These are phyloP conservation scores for Populus alba DNA, from an alignment of 345 rosid genomes.

Conservation along the genomic window DNA sequence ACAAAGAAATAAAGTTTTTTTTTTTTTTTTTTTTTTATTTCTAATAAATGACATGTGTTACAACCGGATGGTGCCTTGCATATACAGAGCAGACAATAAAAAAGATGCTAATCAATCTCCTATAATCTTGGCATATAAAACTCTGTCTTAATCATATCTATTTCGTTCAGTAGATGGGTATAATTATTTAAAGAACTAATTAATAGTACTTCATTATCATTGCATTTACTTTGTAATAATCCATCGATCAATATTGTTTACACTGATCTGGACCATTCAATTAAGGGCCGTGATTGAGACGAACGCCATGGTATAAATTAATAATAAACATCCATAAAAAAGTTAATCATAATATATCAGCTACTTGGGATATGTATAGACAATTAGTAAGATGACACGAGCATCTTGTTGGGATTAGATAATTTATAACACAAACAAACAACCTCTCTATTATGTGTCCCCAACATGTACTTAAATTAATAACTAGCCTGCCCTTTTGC, in stretches of 20 bases:
- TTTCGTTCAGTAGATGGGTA: too few species aligned
- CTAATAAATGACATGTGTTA: too few species aligned
- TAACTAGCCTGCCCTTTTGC: slow-evolving; percentile 13
- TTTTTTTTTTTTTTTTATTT: too few species aligned
- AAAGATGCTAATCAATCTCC: too few species aligned
- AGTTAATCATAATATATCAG: neutral
- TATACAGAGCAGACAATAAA: too few species aligned
- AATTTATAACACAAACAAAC: neutral
- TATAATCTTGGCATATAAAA: too few species aligned
- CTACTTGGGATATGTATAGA: neutral
- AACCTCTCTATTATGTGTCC: slow-evolving; percentile 4
- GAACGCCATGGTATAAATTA: neutral
- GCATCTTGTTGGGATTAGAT: slow-evolving; percentile 9
- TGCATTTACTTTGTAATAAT: neutral
- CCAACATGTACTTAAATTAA: slow-evolving; percentile 21
- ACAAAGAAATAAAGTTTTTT: too few species aligned
- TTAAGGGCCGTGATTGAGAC: neutral
- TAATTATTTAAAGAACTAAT: too few species aligned
- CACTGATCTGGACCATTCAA: neutral
- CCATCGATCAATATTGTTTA: neutral
- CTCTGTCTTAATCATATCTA: too few species aligned
- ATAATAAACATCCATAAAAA: neutral
- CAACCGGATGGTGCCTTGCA: too few species aligned
- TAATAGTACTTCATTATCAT: neutral
- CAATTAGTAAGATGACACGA: neutral